These are phyloP conservation scores for Cercospora zeina DNA, from an alignment of 2,329 filamentous ascomycete species.

Conservation along the genomic window DNA sequence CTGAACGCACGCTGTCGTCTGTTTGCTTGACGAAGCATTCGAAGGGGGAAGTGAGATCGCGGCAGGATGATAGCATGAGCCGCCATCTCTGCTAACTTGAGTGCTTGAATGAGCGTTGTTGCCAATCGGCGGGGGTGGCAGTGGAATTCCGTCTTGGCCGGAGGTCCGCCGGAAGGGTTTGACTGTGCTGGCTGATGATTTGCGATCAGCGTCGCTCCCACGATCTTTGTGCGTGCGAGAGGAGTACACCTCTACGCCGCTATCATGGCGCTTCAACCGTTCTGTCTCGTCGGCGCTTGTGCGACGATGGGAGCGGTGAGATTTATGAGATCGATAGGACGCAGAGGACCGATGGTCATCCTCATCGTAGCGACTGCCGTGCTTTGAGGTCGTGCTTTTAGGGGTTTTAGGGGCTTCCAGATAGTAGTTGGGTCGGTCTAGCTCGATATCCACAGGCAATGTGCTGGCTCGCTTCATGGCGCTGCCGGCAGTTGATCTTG, in stretches of 20 bases:
- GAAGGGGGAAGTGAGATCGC: conserved; percentile 30
- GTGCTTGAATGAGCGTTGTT: conserved; percentile 15
- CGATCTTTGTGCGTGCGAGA: conserved; percentile 28
- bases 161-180: conserved; percentile 30
- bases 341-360: conserved; percentile 12
- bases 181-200: conserved; percentile 36
- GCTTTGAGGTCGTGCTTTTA: conserved; percentile 24
- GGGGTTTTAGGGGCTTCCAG: conserved; percentile 30
- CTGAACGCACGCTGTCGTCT: background rate
- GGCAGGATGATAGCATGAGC: conserved; percentile 32
- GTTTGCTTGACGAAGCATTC: conserved; percentile 13
- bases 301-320: conserved; percentile 20
- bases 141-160: conserved; percentile 17
- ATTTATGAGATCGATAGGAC: conserved; percentile 20
- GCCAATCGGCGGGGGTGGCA: conserved; percentile 21
- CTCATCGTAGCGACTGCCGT: conserved; percentile 15
- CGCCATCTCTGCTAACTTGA: conserved; percentile 20
- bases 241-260: conserved; percentile 33
- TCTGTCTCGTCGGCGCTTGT: conserved; percentile 25
- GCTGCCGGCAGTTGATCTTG: conserved; percentile 19
- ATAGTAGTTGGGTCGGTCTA: conserved; percentile 20
- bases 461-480: conserved; percentile 29
- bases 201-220: conserved; percentile 24
- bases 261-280: conserved; percentile 35
- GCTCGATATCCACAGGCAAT: conserved; percentile 24